Base-by-base conservation (phyloP, 306 rosid genomes). In the Cicer arietinum region DNA sequence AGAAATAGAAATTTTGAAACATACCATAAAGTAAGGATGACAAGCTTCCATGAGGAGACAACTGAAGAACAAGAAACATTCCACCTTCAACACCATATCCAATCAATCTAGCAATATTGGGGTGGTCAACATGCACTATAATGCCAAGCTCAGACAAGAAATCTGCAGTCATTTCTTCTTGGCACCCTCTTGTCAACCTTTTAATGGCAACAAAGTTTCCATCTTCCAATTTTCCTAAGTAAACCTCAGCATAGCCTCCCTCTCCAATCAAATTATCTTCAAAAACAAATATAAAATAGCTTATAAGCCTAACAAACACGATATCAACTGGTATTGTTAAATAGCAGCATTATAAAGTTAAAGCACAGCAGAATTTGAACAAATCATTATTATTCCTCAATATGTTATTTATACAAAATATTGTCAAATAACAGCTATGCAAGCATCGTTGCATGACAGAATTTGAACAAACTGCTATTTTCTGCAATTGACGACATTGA, bases 51-150 rank as follows among this genome's bases (percentile, higher is more conserved):
- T 88, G 95, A 67, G 98, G 98, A 83, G 99, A 95, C 78, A 95
- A 76, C 50, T 92, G 89, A 83, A 95, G 99, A 79, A 90, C 96
- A 80, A 95, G 95, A 77, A 92, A 96, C 98, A 95, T 92, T 86
- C 99, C 99, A 37, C 98, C 99, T 81, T 95, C 99, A 79, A 92
- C 93, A 59, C 98, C 99, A 77, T 92, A 95, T 13, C 99, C 99
- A 76, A 92, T 92, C 81, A 95, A 82, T 68, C 85, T 92, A 47
- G 98, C 99, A 45, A 95, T 86, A 16, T 95, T 95, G 20, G 98
- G 98, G 75, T 95, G 98, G 77, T 90, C 99, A 47, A 92, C 98
- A 69, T 95, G 99, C 68, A 92, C 99, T 68, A 92, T 89, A 62
- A 92, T 88, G 56, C 99, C 99, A 69, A 95, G 98, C 90, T 95